Percentiles rank a stretch among this genome's conserved stretches.
phyloP scores from a whole-genome alignment of 352 stramenopile species.

The Globisporangium nagaii region DNA sequence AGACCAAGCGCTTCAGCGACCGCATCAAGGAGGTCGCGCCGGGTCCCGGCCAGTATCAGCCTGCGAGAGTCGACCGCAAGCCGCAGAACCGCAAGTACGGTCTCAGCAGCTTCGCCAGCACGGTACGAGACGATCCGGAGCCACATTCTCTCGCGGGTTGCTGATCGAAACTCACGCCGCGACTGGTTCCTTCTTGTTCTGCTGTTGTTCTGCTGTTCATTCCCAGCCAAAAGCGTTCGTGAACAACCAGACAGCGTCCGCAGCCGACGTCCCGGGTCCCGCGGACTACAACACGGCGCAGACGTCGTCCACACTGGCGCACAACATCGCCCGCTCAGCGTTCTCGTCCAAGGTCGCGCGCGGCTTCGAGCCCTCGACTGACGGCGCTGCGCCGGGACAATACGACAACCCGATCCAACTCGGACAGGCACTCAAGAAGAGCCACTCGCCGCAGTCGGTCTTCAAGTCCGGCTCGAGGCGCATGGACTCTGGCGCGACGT shows the following conservation, averaged over 20 bases:
- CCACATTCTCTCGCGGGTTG: too few relatives aligned
- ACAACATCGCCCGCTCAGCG: conserved; percentile 52
- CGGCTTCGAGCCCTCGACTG: conserved; percentile 36
- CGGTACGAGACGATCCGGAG: too few relatives aligned
- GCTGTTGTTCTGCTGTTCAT: background rate
- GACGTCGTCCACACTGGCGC: conserved; percentile 27
- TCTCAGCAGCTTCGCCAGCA: conserved; percentile 58
- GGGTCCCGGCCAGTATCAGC: conserved; percentile 61
- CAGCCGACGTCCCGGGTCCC: conserved; percentile 29
- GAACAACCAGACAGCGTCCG: conserved; percentile 22
- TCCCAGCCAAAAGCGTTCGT: conserved; percentile 21
- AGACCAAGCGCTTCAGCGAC: conserved; percentile 66
- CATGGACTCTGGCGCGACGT: conserved; percentile 26
- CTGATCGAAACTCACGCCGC: too few relatives aligned
- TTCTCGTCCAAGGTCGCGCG: conserved; percentile 62
- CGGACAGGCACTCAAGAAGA: conserved; percentile 12
- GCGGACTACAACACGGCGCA: conserved; percentile 48
- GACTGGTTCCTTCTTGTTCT: too few relatives aligned
- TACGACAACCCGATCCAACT: conserved; percentile 65
- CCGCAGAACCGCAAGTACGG: conserved; percentile 62
- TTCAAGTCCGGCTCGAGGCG: conserved; percentile 68
- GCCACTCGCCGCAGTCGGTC: conserved; percentile 34
- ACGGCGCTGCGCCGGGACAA: conserved; percentile 57
- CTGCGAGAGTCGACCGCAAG: conserved; percentile 23
- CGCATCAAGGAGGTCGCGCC: conserved; percentile 38